A percentile compares a stretch with the other conserved stretches of the same genome.
These are phyloP conservation scores for Monosporascus sp. DNA, from an alignment of 2,329 filamentous ascomycete genomes.

Conservation along the genomic window DNA sequence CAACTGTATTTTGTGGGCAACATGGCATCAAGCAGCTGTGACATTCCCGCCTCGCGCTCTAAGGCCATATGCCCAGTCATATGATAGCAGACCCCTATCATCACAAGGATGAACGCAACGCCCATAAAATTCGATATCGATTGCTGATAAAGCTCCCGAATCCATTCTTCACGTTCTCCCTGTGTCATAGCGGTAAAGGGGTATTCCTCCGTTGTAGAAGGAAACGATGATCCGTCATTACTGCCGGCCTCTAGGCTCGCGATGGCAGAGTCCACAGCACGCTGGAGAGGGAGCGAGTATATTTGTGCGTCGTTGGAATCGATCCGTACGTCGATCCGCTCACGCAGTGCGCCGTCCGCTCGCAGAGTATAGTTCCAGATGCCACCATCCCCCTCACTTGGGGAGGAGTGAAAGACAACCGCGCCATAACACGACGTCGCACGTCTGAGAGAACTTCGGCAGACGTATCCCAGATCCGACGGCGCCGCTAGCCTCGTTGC, in stretches of 20 bases:
- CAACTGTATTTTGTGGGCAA: slow-evolving; percentile 71
- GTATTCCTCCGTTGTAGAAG: slow-evolving; percentile 56
- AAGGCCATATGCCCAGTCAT: slow-evolving; percentile 79
- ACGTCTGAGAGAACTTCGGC: slow-evolving; percentile 59
- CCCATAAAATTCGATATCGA: slow-evolving; percentile 71
- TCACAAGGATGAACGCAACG: slow-evolving; percentile 71
- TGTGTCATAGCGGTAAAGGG: slow-evolving; percentile 69
- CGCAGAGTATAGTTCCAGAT: slow-evolving; percentile 85
- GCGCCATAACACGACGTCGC: slow-evolving; percentile 70
- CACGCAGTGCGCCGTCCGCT: slow-evolving; percentile 66
- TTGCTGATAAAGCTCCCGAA: slow-evolving; percentile 66
- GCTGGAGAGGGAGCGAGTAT: slow-evolving; percentile 74
- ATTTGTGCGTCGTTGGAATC: slow-evolving; percentile 69
- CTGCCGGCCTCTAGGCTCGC: slow-evolving; percentile 43
- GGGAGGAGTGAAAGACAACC: slow-evolving; percentile 70
- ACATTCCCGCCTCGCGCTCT: slow-evolving; percentile 83
- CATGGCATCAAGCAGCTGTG: slow-evolving; percentile 85
- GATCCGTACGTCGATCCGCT: slow-evolving; percentile 58
- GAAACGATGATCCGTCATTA: slow-evolving; percentile 29
- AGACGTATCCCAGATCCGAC: slow-evolving; percentile 55
- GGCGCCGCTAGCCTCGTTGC: slow-evolving; percentile 50
- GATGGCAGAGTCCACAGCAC: slow-evolving; percentile 71
- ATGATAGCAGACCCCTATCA: slow-evolving; percentile 82
- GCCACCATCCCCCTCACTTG: slow-evolving; percentile 58
- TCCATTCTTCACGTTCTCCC: slow-evolving; percentile 58